Base-by-base conservation (phyloP, 1,139 yeast species). In the Diutina scorzettiae region DNA sequence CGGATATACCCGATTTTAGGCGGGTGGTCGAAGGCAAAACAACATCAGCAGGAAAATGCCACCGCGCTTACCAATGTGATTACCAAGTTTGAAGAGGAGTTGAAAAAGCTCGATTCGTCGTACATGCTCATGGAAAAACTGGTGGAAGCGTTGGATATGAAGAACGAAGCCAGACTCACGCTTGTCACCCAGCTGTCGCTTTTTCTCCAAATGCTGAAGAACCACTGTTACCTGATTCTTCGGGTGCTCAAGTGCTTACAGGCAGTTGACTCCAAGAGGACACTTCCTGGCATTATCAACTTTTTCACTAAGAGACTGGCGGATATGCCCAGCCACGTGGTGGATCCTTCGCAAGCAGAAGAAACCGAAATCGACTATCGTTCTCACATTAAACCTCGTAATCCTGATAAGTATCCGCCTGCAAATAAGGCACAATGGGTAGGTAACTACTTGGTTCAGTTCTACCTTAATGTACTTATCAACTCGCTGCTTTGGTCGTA, bases 381-480 rank as follows among this genome's bases (percentile, higher is more conserved):
- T 6, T 18, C 27, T 11, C n/a, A 29, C 5, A 19, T 25, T 9
- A 12, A 12, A 4, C 16, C 3, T 11, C 47, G 64, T 31, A 53
- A 64, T 44, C 66, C 70, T 1, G 68, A 63, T 47, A 51, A 63
- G 5, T 46, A 53, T 19, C 54, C 62, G 4, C 66, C 67, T 4
- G 46, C 55, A 1, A 55, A 49, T 24, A 12, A 45, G 1, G 47
- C 52, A 24, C 64, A 61, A 43, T 29, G 47, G 7, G 5, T 53
- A 16, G 64, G 64, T 2, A 43, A 44, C 11, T 46, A 50, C 21
- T 20, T 56, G 4, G 42, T 51, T 5, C 48, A 46, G 21, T 9
- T 51, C 2, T 58, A 57, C 46, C 44, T 47, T 1, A 23, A 34
- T 5, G 27, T 51, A 2, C 42, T 59, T 1, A 43, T 53, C 40